A percentile compares a stretch with the other conserved stretches of the same genome.
These are phyloP conservation scores for Pythium monospermum DNA, from an alignment of 352 stramenopile species.

Conservation along the genomic window DNA sequence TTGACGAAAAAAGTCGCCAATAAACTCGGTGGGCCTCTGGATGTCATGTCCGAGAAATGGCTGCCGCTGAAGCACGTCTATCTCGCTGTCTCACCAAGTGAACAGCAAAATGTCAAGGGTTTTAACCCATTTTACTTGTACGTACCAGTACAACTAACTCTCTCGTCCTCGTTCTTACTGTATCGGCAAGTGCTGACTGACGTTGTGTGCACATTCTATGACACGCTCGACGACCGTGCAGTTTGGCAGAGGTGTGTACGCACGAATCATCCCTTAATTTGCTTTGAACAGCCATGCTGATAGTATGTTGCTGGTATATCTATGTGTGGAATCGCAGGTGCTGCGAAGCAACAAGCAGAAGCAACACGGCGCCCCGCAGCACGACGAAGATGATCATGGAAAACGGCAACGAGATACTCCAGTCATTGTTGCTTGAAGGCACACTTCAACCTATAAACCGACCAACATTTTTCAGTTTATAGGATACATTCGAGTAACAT, in stretches of 20 bases:
- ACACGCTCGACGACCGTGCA: no score
- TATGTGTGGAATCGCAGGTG: no score
- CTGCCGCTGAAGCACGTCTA: constrained; percentile 29
- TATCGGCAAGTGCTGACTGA: no score
- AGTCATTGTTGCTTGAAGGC: constrained; percentile 6
- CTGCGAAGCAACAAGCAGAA: not conserved
- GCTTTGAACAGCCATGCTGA: no score
- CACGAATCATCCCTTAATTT: no score
- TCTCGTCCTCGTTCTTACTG: not conserved
- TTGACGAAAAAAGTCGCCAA: constrained; percentile 84
- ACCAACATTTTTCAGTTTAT: constrained; percentile 1
- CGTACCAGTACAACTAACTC: no score
- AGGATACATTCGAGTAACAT: not conserved
- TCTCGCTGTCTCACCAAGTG: constrained; percentile 5
- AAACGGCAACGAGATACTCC: no score
- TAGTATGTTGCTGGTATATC: no score
- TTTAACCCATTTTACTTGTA: constrained; percentile 83
- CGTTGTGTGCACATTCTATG: no score
- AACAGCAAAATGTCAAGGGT: constrained; percentile 19
- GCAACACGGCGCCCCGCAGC: not conserved
- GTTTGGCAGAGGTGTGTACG: constrained; percentile 2
- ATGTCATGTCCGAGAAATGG: constrained; percentile 86
- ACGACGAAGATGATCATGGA: no score
- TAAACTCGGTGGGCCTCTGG: constrained; percentile 68
- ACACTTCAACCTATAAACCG: constrained; percentile 22